Percentiles rank a stretch among this genome's conserved stretches.
These are phyloP conservation scores for Trichosanthes cucumerina DNA, from an alignment of 306 rosid species.

Conservation along the genomic window DNA sequence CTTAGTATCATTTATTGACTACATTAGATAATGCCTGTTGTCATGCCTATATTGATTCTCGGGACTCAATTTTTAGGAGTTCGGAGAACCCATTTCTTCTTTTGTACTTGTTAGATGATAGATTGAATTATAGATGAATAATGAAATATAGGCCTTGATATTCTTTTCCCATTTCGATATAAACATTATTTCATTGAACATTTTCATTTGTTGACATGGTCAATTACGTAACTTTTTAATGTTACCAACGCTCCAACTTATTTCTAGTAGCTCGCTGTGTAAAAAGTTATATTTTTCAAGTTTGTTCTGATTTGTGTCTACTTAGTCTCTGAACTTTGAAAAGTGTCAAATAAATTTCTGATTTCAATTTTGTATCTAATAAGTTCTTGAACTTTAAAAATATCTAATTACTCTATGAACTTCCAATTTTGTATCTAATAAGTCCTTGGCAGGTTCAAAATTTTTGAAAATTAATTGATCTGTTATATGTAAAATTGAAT, in stretches of 20 bases:
- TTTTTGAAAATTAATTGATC: too few relatives aligned
- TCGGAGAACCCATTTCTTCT: slow-evolving; percentile 33
- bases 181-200: neutral
- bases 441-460: too few relatives aligned
- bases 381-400: too few relatives aligned
- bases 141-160: neutral
- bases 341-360: too few relatives aligned
- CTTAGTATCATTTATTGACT: neutral
- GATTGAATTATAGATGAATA: neutral
- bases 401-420: too few relatives aligned
- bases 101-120: neutral
- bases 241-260: neutral
- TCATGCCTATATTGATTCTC: slow-evolving; percentile 33
- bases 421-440: too few relatives aligned
- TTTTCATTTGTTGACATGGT: neutral
- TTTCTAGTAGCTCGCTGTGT: neutral
- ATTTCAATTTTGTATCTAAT: too few relatives aligned
- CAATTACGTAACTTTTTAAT: neutral
- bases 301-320: too few relatives aligned
- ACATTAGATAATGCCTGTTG: neutral
- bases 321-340: too few relatives aligned
- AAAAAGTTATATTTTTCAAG: neutral
- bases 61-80: slow-evolving; percentile 73
- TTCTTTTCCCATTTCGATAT: neutral
- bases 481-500: too few relatives aligned